Evolutionary conservation across 306 rosid genomes (phyloP).

Genomic region (Cicer cuneatum): DNA sequence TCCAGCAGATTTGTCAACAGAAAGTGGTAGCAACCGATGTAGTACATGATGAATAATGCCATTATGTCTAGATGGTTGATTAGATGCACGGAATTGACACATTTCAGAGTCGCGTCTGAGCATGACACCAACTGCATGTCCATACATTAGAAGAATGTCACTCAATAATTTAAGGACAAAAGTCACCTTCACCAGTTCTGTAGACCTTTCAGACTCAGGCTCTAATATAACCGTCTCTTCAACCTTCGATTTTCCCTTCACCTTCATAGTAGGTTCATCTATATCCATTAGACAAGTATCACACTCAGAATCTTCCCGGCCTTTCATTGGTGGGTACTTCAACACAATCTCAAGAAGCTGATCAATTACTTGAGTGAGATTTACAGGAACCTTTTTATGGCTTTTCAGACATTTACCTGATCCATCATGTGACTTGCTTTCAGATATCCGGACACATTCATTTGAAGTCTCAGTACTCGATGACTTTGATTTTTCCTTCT

Average conservation of each 20-base stretch:
- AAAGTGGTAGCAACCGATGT: conserved; percentile 78
- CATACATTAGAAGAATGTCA: conserved; percentile 94
- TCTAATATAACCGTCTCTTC: conserved; percentile 64
- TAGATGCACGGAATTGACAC: conserved; percentile 81
- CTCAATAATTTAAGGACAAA: conserved; percentile 94
- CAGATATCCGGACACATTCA: conserved; percentile 81
- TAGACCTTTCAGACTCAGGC: conserved; percentile 83
- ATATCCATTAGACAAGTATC: conserved; percentile 77
- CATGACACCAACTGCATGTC: conserved; percentile 89
- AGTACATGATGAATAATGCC: conserved; percentile 83
- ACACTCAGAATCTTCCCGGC: conserved; percentile 59
- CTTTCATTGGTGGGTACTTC: conserved; percentile 68
- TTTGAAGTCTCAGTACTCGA: conserved; percentile 72
- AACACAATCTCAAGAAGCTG: conserved; percentile 96
- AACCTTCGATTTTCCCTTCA: conserved; percentile 94
- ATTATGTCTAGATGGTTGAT: conserved; percentile 68
- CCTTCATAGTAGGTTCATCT: conserved; percentile 88
- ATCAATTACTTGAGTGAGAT: conserved; percentile 93
- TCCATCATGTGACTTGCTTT: conserved; percentile 82
- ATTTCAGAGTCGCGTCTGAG: conserved; percentile 91
- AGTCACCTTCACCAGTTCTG: conserved; percentile 91
- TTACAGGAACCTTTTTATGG: conserved; percentile 90
- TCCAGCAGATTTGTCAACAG: conserved; percentile 89
- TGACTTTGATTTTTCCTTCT: conserved; percentile 79
- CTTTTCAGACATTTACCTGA: conserved; percentile 77